A percentile compares a stretch with the other conserved stretches of the same genome.
phyloP scores from a whole-genome alignment of 129 eudicot genomes.

The Escallonia herrerae region DNA sequence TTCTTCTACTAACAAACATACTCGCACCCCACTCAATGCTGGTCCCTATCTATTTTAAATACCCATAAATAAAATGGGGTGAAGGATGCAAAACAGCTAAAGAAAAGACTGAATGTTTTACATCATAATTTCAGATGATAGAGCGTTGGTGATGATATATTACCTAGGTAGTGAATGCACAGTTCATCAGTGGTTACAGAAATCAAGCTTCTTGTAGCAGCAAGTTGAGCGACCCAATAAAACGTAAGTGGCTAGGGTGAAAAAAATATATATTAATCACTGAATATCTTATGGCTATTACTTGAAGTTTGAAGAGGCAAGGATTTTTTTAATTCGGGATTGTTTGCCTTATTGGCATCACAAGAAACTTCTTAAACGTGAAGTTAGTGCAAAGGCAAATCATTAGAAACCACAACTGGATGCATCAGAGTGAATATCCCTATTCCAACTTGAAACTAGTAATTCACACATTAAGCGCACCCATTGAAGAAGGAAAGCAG shows the following conservation, averaged over 20 bases:
- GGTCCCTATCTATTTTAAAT: too few relatives aligned
- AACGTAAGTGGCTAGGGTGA: conserved; percentile 72
- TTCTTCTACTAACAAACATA: too few relatives aligned
- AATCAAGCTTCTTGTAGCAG: conserved; percentile 31
- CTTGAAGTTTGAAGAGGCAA: too few relatives aligned
- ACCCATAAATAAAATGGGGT: too few relatives aligned
- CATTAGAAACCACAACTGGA: background rate
- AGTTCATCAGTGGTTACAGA: conserved; percentile 32
- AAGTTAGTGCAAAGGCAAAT: background rate
- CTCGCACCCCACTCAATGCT: too few relatives aligned
- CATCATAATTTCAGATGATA: background rate
- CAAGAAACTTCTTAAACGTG: background rate
- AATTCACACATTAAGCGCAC: conserved; percentile 16
- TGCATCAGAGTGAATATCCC: background rate
- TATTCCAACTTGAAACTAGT: conserved; percentile 1
- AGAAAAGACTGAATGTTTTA: background rate
- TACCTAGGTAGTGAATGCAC: conserved; percentile 93
- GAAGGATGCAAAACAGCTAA: background rate
- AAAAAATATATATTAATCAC: conserved; percentile 2
- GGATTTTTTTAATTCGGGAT: too few relatives aligned
- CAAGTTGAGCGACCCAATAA: conserved; percentile 62
- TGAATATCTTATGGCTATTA: too few relatives aligned
- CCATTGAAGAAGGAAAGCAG: conserved; percentile 88
- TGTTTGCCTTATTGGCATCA: too few relatives aligned
- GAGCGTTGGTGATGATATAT: conserved; percentile 1